Evolutionary conservation across 2,329 filamentous ascomycete species (phyloP).

Genomic region (Lasiodiplodia hormozganensis): DNA sequence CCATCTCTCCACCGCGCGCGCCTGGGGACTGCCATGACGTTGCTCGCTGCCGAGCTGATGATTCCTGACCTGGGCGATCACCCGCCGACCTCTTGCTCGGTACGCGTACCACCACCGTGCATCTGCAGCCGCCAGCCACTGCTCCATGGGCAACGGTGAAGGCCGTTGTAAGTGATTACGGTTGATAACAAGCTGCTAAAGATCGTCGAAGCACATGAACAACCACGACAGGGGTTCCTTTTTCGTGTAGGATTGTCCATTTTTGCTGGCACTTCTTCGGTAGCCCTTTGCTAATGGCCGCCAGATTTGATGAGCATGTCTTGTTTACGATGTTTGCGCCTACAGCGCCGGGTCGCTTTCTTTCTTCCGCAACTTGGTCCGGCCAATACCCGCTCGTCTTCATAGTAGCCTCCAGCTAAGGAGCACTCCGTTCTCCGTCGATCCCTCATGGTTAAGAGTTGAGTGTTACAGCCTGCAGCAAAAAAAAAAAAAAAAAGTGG

Average conservation of each 20-base stretch:
- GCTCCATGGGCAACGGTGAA: neutral
- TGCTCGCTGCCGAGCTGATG: neutral
- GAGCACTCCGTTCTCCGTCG: too few relatives aligned
- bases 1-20: slow-evolving; percentile 2
- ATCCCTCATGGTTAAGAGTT: too few relatives aligned
- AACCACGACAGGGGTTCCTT: neutral
- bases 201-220: slow-evolving; percentile 6
- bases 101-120: slow-evolving; percentile 15
- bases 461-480: too few relatives aligned
- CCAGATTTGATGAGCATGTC: neutral
- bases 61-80: slow-evolving; percentile 11
- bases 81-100: slow-evolving; percentile 9
- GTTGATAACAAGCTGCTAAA: neutral
- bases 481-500: too few relatives aligned
- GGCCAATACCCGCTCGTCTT: too few relatives aligned
- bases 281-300: neutral
- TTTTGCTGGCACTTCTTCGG: neutral
- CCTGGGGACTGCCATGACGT: slow-evolving; percentile 2
- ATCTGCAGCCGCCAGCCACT: neutral
- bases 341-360: too few relatives aligned
- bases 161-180: neutral
- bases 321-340: too few relatives aligned
- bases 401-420: too few relatives aligned
- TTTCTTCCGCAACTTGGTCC: too few relatives aligned
- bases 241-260: neutral